A percentile compares a stretch with the other conserved stretches of the same genome.
Conservation (phyloP, 179 eudicot species). For the Beta macrorhiza region DNA sequence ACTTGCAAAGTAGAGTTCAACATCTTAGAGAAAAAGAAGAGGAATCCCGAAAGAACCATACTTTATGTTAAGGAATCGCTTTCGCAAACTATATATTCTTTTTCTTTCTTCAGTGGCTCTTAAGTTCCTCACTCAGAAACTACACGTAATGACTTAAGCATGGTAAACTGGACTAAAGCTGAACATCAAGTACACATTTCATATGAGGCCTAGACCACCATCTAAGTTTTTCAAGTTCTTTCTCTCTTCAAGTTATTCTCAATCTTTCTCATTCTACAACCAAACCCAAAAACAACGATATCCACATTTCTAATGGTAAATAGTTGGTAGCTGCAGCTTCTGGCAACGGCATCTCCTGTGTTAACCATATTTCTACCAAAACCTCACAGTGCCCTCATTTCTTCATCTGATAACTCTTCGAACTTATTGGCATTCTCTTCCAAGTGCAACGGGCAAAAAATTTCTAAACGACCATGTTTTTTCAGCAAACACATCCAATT, state of each 20-base stretch:
- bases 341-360: not conserved
- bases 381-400: not conserved
- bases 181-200: not conserved
- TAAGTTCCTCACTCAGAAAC: not conserved
- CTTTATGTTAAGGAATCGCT: not conserved
- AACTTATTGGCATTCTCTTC: not conserved
- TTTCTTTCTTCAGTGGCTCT: no score
- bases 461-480: not conserved
- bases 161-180: not conserved
- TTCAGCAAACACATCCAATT: not conserved
- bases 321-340: not conserved
- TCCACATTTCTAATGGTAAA: not conserved
- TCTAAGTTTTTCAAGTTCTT: not conserved
- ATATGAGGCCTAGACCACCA: not conserved
- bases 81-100: not conserved
- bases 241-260: not conserved
- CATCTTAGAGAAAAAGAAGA: not conserved
- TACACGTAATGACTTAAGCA: not conserved
- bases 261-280: not conserved
- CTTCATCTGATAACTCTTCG: not conserved
- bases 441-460: not conserved
- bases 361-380: not conserved
- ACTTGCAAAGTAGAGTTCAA: not conserved
- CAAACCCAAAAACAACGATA: not conserved
- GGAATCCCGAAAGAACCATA: not conserved